Evolutionary conservation across 2,329 filamentous ascomycete species (phyloP).

Genomic region (Cryoendolithus antarcticus): DNA sequence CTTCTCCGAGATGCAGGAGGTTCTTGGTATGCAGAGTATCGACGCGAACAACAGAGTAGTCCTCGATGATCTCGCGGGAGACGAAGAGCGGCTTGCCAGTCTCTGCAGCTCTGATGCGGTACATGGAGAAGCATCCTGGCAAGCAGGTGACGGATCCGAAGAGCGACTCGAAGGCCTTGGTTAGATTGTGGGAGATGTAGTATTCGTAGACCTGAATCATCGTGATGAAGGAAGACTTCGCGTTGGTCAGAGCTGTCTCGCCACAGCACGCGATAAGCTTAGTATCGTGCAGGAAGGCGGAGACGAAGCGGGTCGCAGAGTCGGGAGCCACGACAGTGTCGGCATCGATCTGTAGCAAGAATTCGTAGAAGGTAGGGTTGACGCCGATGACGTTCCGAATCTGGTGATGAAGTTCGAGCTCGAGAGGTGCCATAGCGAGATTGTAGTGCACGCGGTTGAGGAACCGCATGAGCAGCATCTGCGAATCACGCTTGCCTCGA

Average conservation of each 20-base stretch:
- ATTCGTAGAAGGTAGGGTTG: conserved; percentile 97
- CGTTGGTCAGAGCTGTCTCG: conserved; percentile 86
- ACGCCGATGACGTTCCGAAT: conserved; percentile 98
- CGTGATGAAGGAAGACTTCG: conserved; percentile 83
- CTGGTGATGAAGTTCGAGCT: conserved; percentile 97
- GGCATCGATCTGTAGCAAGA: conserved; percentile 89
- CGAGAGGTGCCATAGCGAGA: conserved; percentile 84
- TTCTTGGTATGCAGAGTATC: conserved; percentile 99
- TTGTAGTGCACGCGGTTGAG: conserved; percentile 98
- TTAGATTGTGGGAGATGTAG: conserved; percentile 95
- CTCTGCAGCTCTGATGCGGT: conserved; percentile 87
- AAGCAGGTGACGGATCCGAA: conserved; percentile 97
- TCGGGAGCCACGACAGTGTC: conserved; percentile 89
- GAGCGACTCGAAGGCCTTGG: conserved; percentile 92
- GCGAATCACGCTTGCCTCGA: conserved; percentile 97
- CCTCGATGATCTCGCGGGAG: conserved; percentile 77
- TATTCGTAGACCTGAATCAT: conserved; percentile 99
- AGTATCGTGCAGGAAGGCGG: conserved; percentile 82
- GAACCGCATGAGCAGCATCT: conserved; percentile 98
- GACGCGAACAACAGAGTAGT: conserved; percentile 84
- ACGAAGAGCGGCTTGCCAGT: conserved; percentile 94
- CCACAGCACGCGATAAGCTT: conserved; percentile 88
- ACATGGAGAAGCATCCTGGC: conserved; percentile 99
- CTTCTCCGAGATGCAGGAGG: conserved; percentile 89
- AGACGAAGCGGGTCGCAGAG: conserved; percentile 82